phyloP scores from a whole-genome alignment of 2,329 filamentous ascomycete species.

The Aspergillus pseudoglaucus region DNA sequence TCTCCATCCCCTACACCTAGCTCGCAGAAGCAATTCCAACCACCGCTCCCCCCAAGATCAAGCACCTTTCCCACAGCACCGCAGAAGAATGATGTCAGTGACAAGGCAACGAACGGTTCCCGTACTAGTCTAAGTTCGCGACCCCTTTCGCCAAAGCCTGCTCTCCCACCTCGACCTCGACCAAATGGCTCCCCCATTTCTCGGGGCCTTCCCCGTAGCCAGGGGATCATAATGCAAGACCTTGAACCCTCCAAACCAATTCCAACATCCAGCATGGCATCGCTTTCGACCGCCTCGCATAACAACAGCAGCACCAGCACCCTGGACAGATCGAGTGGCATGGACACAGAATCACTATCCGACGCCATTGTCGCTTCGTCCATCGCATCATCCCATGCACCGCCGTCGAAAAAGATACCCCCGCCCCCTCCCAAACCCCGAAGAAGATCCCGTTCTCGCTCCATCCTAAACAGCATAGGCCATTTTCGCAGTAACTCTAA shows the following conservation, averaged over 20 bases:
- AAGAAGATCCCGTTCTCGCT: slow-evolving; percentile 30
- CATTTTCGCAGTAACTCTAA: background rate
- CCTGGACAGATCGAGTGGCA: slow-evolving; percentile 16
- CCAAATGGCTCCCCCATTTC: slow-evolving; percentile 3
- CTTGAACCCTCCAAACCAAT: slow-evolving; percentile 8
- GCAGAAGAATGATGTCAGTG: background rate
- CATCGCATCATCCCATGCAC: slow-evolving; percentile 37
- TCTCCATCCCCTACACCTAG: slow-evolving; percentile 6
- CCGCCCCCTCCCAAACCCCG: slow-evolving; percentile 35
- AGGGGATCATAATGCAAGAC: slow-evolving; percentile 6
- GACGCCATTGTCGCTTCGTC: slow-evolving; percentile 45
- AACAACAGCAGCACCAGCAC: slow-evolving; percentile 20
- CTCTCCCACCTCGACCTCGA: slow-evolving; percentile 19
- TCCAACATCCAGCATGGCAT: slow-evolving; percentile 21
- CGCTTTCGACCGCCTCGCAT: slow-evolving; percentile 18
- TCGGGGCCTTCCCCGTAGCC: slow-evolving; percentile 2
- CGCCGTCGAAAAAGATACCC: slow-evolving; percentile 20
- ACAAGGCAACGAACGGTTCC: background rate
- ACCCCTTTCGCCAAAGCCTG: slow-evolving; percentile 10
- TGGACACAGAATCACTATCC: slow-evolving; percentile 35
- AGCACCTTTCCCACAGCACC: background rate
- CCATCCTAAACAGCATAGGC: slow-evolving; percentile 21
- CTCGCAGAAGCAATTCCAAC: slow-evolving; percentile 13
- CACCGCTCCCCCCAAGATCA: background rate
- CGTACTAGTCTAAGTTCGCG: background rate